A percentile compares a stretch with the other conserved stretches of the same genome.
Conservation (phyloP, 352 stramenopile genomes). For the Stramenopiles sp. region DNA sequence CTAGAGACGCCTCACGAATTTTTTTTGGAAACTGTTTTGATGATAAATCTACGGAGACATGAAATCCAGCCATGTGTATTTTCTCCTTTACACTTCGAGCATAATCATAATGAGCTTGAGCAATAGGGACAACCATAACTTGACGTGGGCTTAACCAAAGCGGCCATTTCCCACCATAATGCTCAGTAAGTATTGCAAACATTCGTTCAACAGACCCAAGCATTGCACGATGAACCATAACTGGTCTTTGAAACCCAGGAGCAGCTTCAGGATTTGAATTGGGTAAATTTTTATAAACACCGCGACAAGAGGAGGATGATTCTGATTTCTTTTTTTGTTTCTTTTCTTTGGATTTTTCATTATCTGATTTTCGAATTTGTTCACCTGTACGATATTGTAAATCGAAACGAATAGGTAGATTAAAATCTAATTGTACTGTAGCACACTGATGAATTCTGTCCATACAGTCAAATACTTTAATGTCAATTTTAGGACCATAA, state of each 20-base stretch:
- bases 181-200: conserved; percentile 83
- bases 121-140: conserved; percentile 73
- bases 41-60: conserved; percentile 69
- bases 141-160: conserved; percentile 86
- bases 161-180: conserved; percentile 88
- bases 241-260: conserved; percentile 43
- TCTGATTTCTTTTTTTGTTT: conserved; percentile 14
- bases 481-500: conserved; percentile 97
- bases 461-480: conserved; percentile 85
- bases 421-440: conserved; percentile 90
- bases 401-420: conserved; percentile 89
- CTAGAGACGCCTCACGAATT: conserved; percentile 70
- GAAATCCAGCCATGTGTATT: conserved; percentile 63
- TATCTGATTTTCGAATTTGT: conserved; percentile 16
- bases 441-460: conserved; percentile 85
- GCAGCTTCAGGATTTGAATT: conserved; percentile 9
- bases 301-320: neutral
- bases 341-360: conserved; percentile 17
- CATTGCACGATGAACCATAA: conserved; percentile 92
- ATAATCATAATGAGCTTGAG: conserved; percentile 14
- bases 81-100: conserved; percentile 38
- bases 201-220: conserved; percentile 85
- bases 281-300: neutral
- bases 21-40: conserved; percentile 92
- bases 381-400: conserved; percentile 37